Conservation (phyloP, 2,329 filamentous ascomycete genomes). For the Sclerotinia nivalis region DNA sequence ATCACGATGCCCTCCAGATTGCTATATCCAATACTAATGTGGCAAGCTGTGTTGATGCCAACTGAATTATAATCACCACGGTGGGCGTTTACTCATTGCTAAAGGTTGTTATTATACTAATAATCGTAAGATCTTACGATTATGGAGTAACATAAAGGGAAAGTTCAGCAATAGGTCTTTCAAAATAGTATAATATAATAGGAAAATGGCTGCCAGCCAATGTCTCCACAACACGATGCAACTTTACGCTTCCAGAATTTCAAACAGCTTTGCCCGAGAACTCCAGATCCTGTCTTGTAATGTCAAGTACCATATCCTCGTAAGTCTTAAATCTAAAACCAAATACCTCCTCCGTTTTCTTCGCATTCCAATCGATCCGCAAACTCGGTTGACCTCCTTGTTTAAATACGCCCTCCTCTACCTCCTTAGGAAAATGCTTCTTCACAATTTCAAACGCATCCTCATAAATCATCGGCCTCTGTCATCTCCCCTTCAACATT, state of each 20-base stretch:
- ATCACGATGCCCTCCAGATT: too few relatives aligned
- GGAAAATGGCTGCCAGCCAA: neutral
- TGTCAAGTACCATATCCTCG: slow-evolving; percentile 14
- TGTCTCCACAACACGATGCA: neutral
- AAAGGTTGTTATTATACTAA: too few relatives aligned
- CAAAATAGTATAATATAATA: too few relatives aligned
- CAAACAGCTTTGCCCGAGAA: slow-evolving; percentile 1
- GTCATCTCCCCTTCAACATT: neutral
- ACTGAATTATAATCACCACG: too few relatives aligned
- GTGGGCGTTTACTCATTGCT: too few relatives aligned
- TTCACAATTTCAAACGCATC: slow-evolving; percentile 14
- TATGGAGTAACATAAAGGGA: too few relatives aligned
- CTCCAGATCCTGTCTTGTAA: slow-evolving; percentile 10
- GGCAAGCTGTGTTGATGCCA: too few relatives aligned
- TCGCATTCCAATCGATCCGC: neutral
- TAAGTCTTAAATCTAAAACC: slow-evolving; percentile 3
- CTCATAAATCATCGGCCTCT: neutral
- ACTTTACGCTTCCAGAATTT: neutral
- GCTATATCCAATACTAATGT: too few relatives aligned
- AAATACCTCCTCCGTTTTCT: slow-evolving; percentile 4
- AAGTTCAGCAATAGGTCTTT: too few relatives aligned
- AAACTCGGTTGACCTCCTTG: neutral
- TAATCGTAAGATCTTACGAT: too few relatives aligned
- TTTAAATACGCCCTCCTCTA: neutral
- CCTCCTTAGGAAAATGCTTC: slow-evolving; percentile 18